These are phyloP conservation scores for Cyclotella choctawhatcheeana DNA, from an alignment of 108 stramenopile species.

Conservation along the genomic window DNA sequence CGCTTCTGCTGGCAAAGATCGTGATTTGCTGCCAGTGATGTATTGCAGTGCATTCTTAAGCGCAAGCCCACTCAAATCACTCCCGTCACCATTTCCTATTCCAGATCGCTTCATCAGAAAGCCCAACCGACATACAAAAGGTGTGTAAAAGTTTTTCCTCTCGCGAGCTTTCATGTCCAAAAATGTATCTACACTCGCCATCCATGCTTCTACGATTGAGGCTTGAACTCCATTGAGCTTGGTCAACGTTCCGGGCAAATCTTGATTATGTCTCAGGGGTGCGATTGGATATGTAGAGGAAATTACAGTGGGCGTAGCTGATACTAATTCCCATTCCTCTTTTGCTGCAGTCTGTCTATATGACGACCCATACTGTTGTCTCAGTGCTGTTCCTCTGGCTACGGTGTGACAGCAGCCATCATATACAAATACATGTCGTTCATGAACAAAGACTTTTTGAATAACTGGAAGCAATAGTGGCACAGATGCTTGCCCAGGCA, in stretches of 20 bases:
- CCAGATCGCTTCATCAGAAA: conserved; percentile 60
- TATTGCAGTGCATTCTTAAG: conserved; percentile 77
- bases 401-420: conserved; percentile 71
- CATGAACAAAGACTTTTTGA: conserved; percentile 76
- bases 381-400: conserved; percentile 31
- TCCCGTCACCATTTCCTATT: conserved; percentile 56
- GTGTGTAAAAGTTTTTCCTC: conserved; percentile 72
- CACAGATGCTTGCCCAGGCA: conserved; percentile 72
- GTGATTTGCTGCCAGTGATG: conserved; percentile 71
- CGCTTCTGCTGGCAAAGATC: conserved; percentile 54
- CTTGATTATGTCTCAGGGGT: conserved; percentile 33
- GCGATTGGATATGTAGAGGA: conserved; percentile 42
- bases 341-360: conserved; percentile 45
- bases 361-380: conserved; percentile 35
- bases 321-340: conserved; percentile 34
- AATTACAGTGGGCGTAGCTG: conserved; percentile 30
- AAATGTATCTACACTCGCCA: conserved; percentile 77
- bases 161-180: conserved; percentile 81
- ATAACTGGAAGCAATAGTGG: conserved; percentile 68
- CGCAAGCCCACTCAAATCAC: conserved; percentile 55
- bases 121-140: conserved; percentile 73
- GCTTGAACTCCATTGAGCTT: conserved; percentile 65
- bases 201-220: conserved; percentile 77
- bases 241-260: conserved; percentile 51
- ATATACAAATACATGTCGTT: conserved; percentile 84